A percentile compares a stretch with the other conserved stretches of the same genome.
phyloP scores from a whole-genome alignment of 2,329 filamentous ascomycete genomes.

The Pseudogymnoascus sp. region DNA sequence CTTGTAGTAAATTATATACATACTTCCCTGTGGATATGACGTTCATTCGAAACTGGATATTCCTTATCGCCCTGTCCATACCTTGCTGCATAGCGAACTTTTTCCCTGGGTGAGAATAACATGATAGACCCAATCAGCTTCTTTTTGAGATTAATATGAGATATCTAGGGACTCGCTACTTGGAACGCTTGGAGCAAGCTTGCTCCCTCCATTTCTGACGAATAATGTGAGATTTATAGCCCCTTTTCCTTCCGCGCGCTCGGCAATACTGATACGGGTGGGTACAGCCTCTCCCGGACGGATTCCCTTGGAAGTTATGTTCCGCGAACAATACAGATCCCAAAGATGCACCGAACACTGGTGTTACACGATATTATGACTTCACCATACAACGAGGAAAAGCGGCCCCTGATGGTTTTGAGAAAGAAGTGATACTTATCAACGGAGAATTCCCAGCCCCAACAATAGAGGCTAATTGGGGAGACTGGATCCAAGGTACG shows the following conservation, averaged over 20 bases:
- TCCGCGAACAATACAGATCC: slow-evolving; percentile 33
- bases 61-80: background rate
- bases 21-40: background rate
- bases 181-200: slow-evolving; percentile 29
- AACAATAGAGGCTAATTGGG: slow-evolving; percentile 33
- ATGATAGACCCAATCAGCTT: background rate
- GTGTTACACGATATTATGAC: slow-evolving; percentile 31
- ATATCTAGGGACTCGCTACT: slow-evolving; percentile 17
- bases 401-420: slow-evolving; percentile 26
- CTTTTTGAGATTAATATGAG: background rate
- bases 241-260: background rate
- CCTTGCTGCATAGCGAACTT: background rate
- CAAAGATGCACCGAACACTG: slow-evolving; percentile 32
- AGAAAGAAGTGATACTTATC: slow-evolving; percentile 26
- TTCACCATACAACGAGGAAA: slow-evolving; percentile 21
- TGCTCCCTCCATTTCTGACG: slow-evolving; percentile 35
- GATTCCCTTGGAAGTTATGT: slow-evolving; percentile 44
- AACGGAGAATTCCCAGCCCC: slow-evolving; percentile 32
- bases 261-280: background rate
- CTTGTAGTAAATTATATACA: background rate
- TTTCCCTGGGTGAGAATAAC: background rate
- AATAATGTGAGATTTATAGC: slow-evolving; percentile 30
- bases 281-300: slow-evolving; percentile 36
- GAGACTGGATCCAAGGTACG: slow-evolving; percentile 22
- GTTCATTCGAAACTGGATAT: background rate